Evolutionary conservation across 1,139 yeast genomes (phyloP).

Genomic region (Saccharomyces hybrid): DNA sequence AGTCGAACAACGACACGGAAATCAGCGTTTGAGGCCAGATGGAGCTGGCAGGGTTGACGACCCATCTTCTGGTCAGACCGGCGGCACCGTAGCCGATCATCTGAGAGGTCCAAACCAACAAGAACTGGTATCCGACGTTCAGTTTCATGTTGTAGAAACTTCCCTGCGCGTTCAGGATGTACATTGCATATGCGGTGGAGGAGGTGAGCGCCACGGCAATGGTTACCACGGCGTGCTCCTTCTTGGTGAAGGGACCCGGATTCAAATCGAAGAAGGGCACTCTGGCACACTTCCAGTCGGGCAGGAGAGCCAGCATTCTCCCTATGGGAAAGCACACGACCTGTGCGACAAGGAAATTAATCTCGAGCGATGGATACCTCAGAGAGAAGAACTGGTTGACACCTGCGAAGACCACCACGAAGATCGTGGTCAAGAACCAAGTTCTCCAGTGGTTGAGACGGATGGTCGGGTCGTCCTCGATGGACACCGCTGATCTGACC

Average conservation of each 20-base stretch:
- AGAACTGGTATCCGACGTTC: slow-evolving; percentile 38
- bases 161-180: slow-evolving; percentile 49
- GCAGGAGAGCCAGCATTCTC: slow-evolving; percentile 36
- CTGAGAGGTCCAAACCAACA: slow-evolving; percentile 48
- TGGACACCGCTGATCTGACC: slow-evolving; percentile 49
- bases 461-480: slow-evolving; percentile 40
- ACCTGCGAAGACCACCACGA: slow-evolving; percentile 45
- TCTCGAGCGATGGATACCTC: slow-evolving; percentile 40
- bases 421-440: slow-evolving; percentile 41
- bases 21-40: slow-evolving; percentile 38
- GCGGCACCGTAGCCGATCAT: slow-evolving; percentile 53
- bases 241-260: slow-evolving; percentile 53
- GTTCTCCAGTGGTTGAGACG: slow-evolving; percentile 46
- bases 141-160: slow-evolving; percentile 39
- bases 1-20: slow-evolving; percentile 34
- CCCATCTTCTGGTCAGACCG: slow-evolving; percentile 39
- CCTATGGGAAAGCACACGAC: slow-evolving; percentile 50
- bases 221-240: slow-evolving; percentile 53
- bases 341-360: slow-evolving; percentile 44
- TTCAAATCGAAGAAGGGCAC: slow-evolving; percentile 33
- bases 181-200: slow-evolving; percentile 47
- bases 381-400: slow-evolving; percentile 45
- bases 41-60: slow-evolving; percentile 34
- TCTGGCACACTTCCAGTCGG: slow-evolving; percentile 30
- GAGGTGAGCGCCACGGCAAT: slow-evolving; percentile 47